Evolutionary conservation across 495 filamentous ascomycete species (phyloP), one percentile per base, ranked within the genome.

Genomic region (Trichodelitschia bisporula): DNA sequence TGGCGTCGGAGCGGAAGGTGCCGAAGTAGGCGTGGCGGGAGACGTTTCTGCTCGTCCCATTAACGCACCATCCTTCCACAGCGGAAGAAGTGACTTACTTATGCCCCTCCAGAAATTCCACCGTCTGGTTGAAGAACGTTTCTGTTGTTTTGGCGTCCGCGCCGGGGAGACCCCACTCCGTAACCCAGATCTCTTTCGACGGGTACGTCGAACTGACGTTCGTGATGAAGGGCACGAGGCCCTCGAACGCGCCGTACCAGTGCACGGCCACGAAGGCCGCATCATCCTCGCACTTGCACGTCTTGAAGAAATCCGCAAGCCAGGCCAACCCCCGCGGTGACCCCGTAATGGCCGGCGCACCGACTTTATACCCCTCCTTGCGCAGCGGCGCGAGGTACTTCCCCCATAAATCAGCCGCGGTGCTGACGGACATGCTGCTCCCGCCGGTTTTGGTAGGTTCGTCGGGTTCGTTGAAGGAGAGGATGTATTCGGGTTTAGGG

Each of bases 391-490:
- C 57, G 26, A 83, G 57, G 36, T 78, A 61, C 8, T 50, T 49
- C 20, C 66, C 61, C 74, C 72, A 82, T 10, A 62, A 51, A 38
- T 55, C 42, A 1, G 75, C 77, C 0, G 76, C 76, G 1, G 43
- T 40, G 2, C 45, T 44, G 0, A 72, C 60, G 5, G 53, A 37
- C 9, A 80, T 53, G 36, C 56, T 41, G 35, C 57, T 64, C 0
- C 76, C 76, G 15, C 76, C 76, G 3, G 45, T 56, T 0, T 40
- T 26, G 0, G 29, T 29, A 1, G 40, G 42, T 26, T 57, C 57
- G 38, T 82, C 75, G 0, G 76, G 76, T 41, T 83, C 76, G 46
- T 83, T 83, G 54, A 77, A 79, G 14, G 53, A 58, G 18, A 83
- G 51, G 6, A 77, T 62, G 37, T 73, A 60, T 65, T 52, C 6